Base-by-base conservation (phyloP, 495 filamentous ascomycete genomes). In the Podospora australis region DNA sequence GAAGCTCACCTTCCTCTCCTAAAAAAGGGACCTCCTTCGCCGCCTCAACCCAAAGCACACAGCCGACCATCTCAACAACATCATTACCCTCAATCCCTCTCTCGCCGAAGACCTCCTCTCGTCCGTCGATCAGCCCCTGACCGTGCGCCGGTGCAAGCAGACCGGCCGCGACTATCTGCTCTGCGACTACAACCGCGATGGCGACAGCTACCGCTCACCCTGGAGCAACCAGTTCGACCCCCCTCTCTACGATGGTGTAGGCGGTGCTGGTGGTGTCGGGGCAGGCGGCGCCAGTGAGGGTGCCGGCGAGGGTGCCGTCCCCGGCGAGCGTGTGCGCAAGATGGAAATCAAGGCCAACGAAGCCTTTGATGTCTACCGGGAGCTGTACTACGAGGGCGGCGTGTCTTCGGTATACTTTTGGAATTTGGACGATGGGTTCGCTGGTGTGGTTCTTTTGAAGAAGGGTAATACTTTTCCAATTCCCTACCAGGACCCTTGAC, bases 131-230 rank as follows among this genome's bases (percentile, higher is more conserved):
- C 89, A 96, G 65, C 94, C 94, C 39, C 83, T 99, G 19, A 82
- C 87, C 41, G 77, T 92, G 39, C 82, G 83, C 49, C 85, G 86
- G 52, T 97, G 92, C 74, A 74, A 77, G 46, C 87, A 90, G 67
- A 88, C 87, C 46, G 88, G 86, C 52, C 86, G 90, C 45, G 92
- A 97, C 71, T 99, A 96, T 72, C 81, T 99, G 32, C 87, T 96
- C 53, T 99, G 92, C 75, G 92, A 99, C 77, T 99, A 97, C 75
- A 99, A 99, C 77, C 89, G 92, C 44, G 92, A 99, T 70, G 94
- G 94, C 44, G 92, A 96, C 68, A 90, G 84, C 70, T 95, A 95
- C 75, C 86, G 92, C 25, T 92, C 87, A 53, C 92, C 92, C 25
- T 99, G 92, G 92, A 90, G 84, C 72, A 96, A 96, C 68, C 88